Evolutionary conservation across 2,329 filamentous ascomycete genomes (phyloP), one percentile per base, ranked within the genome.

Genomic region (Cylindrodendrum hubeiense): DNA sequence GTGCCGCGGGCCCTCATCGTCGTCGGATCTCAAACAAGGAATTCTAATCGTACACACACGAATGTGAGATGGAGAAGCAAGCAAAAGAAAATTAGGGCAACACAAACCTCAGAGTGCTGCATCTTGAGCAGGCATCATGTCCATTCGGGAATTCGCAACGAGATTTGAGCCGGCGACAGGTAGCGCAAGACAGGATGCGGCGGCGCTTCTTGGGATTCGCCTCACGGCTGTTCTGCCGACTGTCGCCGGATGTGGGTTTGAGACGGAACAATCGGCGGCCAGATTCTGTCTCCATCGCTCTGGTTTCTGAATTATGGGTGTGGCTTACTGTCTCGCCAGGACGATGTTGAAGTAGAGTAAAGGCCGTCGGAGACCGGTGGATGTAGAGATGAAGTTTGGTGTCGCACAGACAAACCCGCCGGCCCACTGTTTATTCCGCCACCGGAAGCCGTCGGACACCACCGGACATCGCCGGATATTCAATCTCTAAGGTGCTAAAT

Each of bases 81-180:
- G 1, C 22, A 12, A 21, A 17, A 6, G 9, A 4, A 28, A 8
- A n/a, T n/a, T n/a, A 15, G 7, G 8, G 7, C 1, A 54, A 3
- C 6, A 43, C 43, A 21, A 9, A 66, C 64, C 54, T 47, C 15
- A 71, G 26, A 30, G 60, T 67, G 13, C 69, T 60, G 17, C 69
- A 71, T 39, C 69, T 59, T 6, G 51, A 60, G 37, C 69, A 71
- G 33, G 55, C 53, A 9, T 70, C 65, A 5, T 57, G 63, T 26
- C 61, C 68, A 26, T 63, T 53, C 4, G 65, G 37, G 3, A 69
- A 30, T 15, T 71, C 69, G 22, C 69, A 71, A 47, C 69, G 68
- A n/a, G 61, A 71, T 44, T 71, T 71, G 3, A 71, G 56, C 28
- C 67, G 41, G 3, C 69, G 65, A 44, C 69, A 71, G 26, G 69